A percentile compares a stretch with the other conserved stretches of the same genome.
Evolutionary conservation across 2,329 filamentous ascomycete species (phyloP).

Genomic region (Colletotrichum truncatum): DNA sequence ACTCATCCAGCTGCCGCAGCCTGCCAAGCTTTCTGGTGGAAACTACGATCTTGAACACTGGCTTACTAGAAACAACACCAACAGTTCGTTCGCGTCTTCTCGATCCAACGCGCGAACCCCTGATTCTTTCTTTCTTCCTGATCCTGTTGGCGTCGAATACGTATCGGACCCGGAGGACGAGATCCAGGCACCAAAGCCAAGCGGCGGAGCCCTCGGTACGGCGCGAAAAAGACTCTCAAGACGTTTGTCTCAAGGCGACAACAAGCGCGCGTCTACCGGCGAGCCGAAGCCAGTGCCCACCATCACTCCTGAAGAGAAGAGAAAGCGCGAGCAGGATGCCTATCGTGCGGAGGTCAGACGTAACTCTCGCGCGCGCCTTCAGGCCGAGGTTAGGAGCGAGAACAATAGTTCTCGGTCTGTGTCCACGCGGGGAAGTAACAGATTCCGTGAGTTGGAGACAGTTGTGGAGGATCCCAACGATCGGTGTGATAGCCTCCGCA

Average conservation of each 20-base stretch:
- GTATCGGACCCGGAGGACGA: conserved; percentile 20
- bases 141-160: conserved; percentile 15
- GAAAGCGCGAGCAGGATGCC: not conserved
- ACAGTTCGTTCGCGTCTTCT: conserved; percentile 7
- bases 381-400: conserved; percentile 20
- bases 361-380: not conserved
- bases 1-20: conserved; percentile 8
- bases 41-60: conserved; percentile 13
- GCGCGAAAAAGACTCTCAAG: conserved; percentile 55
- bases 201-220: conserved; percentile 53
- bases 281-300: not conserved
- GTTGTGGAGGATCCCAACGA: conserved; percentile 14
- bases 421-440: conserved; percentile 22
- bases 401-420: conserved; percentile 15
- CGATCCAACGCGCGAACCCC: conserved; percentile 12
- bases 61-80: not conserved
- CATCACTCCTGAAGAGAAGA: not conserved
- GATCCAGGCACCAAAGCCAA: conserved; percentile 36
- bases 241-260: conserved; percentile 55
- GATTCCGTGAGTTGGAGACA: conserved; percentile 18
- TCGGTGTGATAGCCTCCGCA: not conserved
- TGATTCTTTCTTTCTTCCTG: conserved; percentile 13
- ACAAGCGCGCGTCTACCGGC: conserved; percentile 10
- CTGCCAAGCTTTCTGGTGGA: conserved; percentile 8
- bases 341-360: conserved; percentile 14